Base-by-base conservation (phyloP, 208 protist species). In the Acanthamoeba royreba region DNA sequence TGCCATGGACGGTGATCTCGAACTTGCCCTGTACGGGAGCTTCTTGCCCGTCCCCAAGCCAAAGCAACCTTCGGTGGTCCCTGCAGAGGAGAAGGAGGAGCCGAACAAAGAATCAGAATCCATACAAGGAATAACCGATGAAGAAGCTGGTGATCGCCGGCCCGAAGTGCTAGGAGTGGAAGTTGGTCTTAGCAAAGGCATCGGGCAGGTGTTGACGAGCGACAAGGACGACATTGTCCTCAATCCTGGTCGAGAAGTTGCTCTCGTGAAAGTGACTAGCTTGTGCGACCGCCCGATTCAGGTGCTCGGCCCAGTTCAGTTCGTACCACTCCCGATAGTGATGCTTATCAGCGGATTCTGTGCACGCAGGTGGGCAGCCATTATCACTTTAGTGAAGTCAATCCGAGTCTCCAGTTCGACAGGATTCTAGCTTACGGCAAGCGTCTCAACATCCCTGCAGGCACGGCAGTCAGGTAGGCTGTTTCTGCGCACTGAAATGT, bases 321-420 rank as follows among this genome's bases (percentile, higher is more conserved):
- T n/a, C n/a, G n/a, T n/a, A n/a, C n/a, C n/a, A n/a, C n/a, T n/a
- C n/a, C n/a, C n/a, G n/a, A n/a, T n/a, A n/a, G n/a, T n/a, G n/a
- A n/a, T n/a, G n/a, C n/a, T n/a, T n/a, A n/a, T n/a, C n/a, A 13
- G 13, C 72, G 33, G 22, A n/a, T n/a, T n/a, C n/a, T 33, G n/a
- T n/a, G n/a, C n/a, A n/a, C n/a, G n/a, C 88, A 96, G 94, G 95
- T 96, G 11, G 95, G 95, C 55, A 94, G 85, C 46, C 95, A 96
- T 55, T 96, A 95, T 49, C 95, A 96, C 94, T 96, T 96, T 52
- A 63, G 81, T 38, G 95, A 96, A 93, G 55, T 58, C 38, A 96
- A 96, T 35, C 38, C 74, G 13, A 40, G 69, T 93, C 45, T 93
- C 11, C 45, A 58, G 91, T 93, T 93, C 45, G 91, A 93, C 31